Evolutionary conservation across 2,329 filamentous ascomycete species (phyloP), one percentile per base, ranked within the genome.

Genomic region (Fusarium dimerum): DNA sequence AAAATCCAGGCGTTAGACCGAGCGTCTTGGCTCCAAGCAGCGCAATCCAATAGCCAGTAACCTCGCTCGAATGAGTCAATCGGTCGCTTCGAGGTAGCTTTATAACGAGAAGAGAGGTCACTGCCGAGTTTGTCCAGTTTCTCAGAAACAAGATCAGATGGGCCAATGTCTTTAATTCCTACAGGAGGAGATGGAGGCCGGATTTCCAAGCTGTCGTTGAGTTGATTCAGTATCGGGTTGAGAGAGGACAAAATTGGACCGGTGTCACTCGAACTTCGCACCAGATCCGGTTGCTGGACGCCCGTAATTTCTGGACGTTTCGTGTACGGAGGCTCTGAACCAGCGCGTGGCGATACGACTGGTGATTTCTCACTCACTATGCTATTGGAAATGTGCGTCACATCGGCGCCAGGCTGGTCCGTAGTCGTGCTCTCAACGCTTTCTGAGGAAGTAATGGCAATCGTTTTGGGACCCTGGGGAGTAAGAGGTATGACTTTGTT

Each of bases 1-100:
- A 81, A 85, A 1, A 72, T 69, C 88, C 89, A 92, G 8, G 85
- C 78, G 3, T 77, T 72, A 15, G 74, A 67, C 45, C 82, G 80
- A 5, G 78, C 63, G 0, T 71, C 68, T 0, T 66, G 47, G 1
- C 73, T 66, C 87, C 87, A 91, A 1, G 60, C 46, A 1, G 71
- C 65, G 59, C 81, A 85, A 57, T 85, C 75, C 5, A 96, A 63
- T 3, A 77, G 69, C 92, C 92, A 97, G 70, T 89, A 85, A 1
- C 92, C 92, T 15, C 92, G 80, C 68, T 96, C 91, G 38, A 87
- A 80, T 2, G 72, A 71, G 47, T 81, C 76, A 1, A 70, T 56
- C 6, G 63, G 59, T 0, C 70, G 62, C n/a, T 26, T 51, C 7
- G 47, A 29, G 6, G 45, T 45, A 5, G 86, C 85, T 5, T 69